A percentile compares a stretch with the other conserved stretches of the same genome.
Conservation (phyloP, 352 stramenopile genomes). For the Bremia lactucae region DNA sequence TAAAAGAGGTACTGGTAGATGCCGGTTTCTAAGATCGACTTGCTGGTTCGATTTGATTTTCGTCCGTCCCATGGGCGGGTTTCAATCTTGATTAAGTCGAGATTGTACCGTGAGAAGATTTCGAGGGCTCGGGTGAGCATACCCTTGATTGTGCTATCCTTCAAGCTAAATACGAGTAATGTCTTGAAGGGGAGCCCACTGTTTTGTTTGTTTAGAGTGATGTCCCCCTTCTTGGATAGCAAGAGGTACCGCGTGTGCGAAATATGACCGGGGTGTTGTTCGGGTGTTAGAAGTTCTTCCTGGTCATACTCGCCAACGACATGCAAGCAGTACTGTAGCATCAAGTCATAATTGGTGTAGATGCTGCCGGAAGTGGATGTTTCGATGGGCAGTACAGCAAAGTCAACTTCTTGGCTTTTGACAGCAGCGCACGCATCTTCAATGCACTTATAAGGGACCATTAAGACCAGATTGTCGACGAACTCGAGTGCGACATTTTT, state of each 20-base stretch:
- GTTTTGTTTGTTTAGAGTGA: slow-evolving; percentile 18
- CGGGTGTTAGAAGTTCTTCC: slow-evolving; percentile 5
- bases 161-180: slow-evolving; percentile 64
- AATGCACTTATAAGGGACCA: slow-evolving; percentile 31
- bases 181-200: slow-evolving; percentile 48
- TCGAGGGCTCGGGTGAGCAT: slow-evolving; percentile 54
- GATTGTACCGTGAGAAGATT: slow-evolving; percentile 46
- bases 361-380: slow-evolving; percentile 91
- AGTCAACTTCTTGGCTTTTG: slow-evolving; percentile 80
- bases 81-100: slow-evolving; percentile 62
- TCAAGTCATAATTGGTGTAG: slow-evolving; percentile 91
- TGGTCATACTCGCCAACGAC: slow-evolving; percentile 55
- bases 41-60: background rate
- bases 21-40: background rate
- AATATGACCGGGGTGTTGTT: slow-evolving; percentile 51
- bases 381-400: slow-evolving; percentile 91
- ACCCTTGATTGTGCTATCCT: slow-evolving; percentile 43
- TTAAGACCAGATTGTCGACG: slow-evolving; percentile 12
- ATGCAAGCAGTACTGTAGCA: slow-evolving; percentile 57
- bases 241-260: slow-evolving; percentile 85
- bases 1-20: slow-evolving; percentile 70
- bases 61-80: slow-evolving; percentile 36
- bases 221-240: slow-evolving; percentile 58
- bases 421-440: slow-evolving; percentile 49
- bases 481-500: slow-evolving; percentile 43